A percentile compares a stretch with the other conserved stretches of the same genome.
Conservation (phyloP, 345 rosid species). For the Geranium brycei region DNA sequence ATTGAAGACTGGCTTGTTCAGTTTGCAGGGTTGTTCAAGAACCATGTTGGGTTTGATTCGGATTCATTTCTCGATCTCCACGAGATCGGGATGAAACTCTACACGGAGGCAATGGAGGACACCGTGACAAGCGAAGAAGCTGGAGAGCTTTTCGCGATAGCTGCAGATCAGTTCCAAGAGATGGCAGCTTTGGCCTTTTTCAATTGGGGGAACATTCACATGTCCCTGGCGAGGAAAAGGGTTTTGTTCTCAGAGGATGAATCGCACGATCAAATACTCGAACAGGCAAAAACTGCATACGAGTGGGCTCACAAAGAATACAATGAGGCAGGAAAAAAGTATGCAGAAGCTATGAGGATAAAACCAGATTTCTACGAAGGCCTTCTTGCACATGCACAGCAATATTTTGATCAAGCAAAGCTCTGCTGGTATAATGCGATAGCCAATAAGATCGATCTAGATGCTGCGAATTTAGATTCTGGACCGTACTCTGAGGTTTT, state of each 20-base stretch:
- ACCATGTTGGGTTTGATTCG: conserved; percentile 92
- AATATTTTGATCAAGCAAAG: conserved; percentile 93
- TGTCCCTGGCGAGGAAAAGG: conserved; percentile 77
- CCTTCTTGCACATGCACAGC: conserved; percentile 87
- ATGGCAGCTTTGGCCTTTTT: conserved; percentile 91
- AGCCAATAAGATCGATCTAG: conserved; percentile 51
- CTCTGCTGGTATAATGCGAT: conserved; percentile 86
- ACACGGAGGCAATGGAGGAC: conserved; percentile 93
- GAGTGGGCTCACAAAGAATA: conserved; percentile 75
- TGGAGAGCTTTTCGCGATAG: conserved; percentile 69
- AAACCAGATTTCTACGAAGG: conserved; percentile 91
- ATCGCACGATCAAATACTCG: conserved; percentile 46
- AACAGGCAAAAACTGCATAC: conserved; percentile 40
- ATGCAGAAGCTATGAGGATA: conserved; percentile 60
- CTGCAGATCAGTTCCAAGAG: conserved; percentile 90
- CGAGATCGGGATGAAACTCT: conserved; percentile 80
- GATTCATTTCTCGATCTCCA: conserved; percentile 90
- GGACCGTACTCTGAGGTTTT: conserved; percentile 73
- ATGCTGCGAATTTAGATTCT: conserved; percentile 12
- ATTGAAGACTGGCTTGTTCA: conserved; percentile 80
- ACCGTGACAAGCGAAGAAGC: conserved; percentile 74
- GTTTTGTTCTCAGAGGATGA: conserved; percentile 53
- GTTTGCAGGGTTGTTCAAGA: conserved; percentile 83
- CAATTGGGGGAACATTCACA: conserved; percentile 94
- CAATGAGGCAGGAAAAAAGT: conserved; percentile 53